Conservation (phyloP, 352 stramenopile species). For the Phytophthora nicotianae region DNA sequence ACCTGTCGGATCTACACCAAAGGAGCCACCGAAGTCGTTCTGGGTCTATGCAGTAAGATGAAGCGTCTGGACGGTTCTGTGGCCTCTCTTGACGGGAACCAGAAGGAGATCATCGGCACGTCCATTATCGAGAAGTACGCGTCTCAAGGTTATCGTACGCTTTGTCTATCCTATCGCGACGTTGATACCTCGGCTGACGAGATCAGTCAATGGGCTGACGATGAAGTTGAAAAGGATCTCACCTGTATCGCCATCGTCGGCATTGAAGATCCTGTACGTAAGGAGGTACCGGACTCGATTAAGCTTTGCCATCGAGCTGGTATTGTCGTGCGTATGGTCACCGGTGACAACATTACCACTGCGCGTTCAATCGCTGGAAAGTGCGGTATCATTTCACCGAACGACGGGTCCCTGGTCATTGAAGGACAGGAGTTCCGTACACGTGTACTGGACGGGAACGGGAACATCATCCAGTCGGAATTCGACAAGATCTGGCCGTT, state of each 20-base stretch:
- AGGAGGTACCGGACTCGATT: conserved; percentile 94
- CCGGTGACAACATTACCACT: conserved; percentile 98
- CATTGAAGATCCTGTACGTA: conserved; percentile 94
- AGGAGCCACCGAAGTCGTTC: conserved; percentile 73
- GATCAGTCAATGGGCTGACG: conserved; percentile 71
- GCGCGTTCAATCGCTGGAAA: conserved; percentile 77
- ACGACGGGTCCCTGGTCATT: conserved; percentile 65
- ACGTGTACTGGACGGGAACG: conserved; percentile 67
- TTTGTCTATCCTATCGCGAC: conserved; percentile 88
- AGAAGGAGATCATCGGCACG: conserved; percentile 69
- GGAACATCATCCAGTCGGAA: conserved; percentile 78
- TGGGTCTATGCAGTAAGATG: conserved; percentile 74
- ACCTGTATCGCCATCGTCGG: conserved; percentile 91
- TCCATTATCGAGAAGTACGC: conserved; percentile 83
- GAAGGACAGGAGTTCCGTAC: conserved; percentile 71
- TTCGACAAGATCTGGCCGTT: conserved; percentile 94
- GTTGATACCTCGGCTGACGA: conserved; percentile 64
- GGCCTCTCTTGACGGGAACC: conserved; percentile 45
- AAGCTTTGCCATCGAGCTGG: conserved; percentile 92
- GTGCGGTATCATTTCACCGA: conserved; percentile 67
- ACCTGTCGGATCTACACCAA: conserved; percentile 81
- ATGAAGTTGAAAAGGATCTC: conserved; percentile 88
- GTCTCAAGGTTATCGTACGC: conserved; percentile 80
- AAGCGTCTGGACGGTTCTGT: conserved; percentile 69
- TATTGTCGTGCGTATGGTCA: conserved; percentile 99